Evolutionary conservation across 2,329 filamentous ascomycete genomes (phyloP), one percentile per base, ranked within the genome.

Genomic region (Sphaceloma murrayae): DNA sequence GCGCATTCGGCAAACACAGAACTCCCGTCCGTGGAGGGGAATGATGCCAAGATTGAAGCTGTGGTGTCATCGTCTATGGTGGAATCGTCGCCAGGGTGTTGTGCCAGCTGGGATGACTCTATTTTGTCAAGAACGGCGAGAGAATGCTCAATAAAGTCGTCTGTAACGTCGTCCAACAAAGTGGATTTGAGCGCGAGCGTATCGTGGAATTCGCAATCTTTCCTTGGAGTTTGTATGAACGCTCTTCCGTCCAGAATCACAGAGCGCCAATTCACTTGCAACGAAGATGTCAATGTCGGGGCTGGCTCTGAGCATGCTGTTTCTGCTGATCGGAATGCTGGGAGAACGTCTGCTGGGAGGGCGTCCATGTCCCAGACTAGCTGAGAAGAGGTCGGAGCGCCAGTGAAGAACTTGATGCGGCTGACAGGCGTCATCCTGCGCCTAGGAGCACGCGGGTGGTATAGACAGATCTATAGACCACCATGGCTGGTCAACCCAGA

Each of bases 141-240:
- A 0, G 85, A 91, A 54, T 89, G 77, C 51, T 91, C 76, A 54
- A 85, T 83, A 59, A 91, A 93, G 46, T 79, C 72, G 3, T 75
- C 58, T 6, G 67, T 66, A 36, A 63, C 60, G 10, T 49, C 49
- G 13, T 14, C 13, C 7, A 39, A 22, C 4, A 17, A 34, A 17
- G 11, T 17, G 17, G 32, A 13, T 3, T 4, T 11, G 31, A 10
- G 19, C 13, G 6, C 19, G 24, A 21, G n/a, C 11, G n/a, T 2
- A 13, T 27, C 5, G 5, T 21, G 9, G 16, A 26, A 4, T 14
- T 8, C 13, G 13, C 18, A 8, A 30, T 33, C 33, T 42, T 22
- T n/a, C 30, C n/a, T n/a, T 8, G 49, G 43, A 8, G 30, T 43
- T 29, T 47, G 17, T 9, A 43, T 26, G 21, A 49, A 47, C 2